A percentile compares a stretch with the other conserved stretches of the same genome.
phyloP scores from a whole-genome alignment of 805 yeast species.

The Yamadazyma kitorensis region DNA sequence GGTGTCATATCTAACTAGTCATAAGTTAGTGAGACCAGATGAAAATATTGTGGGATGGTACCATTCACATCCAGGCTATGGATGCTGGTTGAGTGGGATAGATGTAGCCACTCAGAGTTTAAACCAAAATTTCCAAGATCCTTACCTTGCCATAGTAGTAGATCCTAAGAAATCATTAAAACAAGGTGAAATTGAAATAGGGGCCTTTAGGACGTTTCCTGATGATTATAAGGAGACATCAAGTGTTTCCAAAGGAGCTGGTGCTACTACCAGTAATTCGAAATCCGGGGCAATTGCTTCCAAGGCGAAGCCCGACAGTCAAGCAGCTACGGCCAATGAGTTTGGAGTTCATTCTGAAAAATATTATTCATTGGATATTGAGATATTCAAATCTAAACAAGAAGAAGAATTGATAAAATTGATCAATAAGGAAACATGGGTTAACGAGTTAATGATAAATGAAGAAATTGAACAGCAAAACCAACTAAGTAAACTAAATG shows the following conservation, averaged over 20 bases:
- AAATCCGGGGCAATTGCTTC: too few species aligned
- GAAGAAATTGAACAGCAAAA: constrained; percentile 5
- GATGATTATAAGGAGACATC: constrained; percentile 28
- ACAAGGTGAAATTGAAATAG: constrained; percentile 73
- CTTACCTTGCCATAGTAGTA: constrained; percentile 82
- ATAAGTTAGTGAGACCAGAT: constrained; percentile 34
- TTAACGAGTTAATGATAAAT: constrained; percentile 10
- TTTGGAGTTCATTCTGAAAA: constrained; percentile 68
- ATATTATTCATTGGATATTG: constrained; percentile 66
- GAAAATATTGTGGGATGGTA: constrained; percentile 94
- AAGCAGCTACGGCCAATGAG: constrained; percentile 56
- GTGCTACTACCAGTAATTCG: too few species aligned
- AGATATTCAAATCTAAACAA: constrained; percentile 49
- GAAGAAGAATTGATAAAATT: constrained; percentile 12
- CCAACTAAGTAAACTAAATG: not conserved
- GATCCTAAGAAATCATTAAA: constrained; percentile 72
- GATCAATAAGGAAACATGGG: constrained; percentile 15
- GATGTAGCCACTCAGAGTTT: constrained; percentile 87
- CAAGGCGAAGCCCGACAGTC: too few species aligned
- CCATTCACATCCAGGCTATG: constrained; percentile 95
- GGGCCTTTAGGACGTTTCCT: constrained; percentile 78
- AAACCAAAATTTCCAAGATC: constrained; percentile 88
- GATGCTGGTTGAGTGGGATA: constrained; percentile 92
- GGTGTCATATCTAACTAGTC: constrained; percentile 71
- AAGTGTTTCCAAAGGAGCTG: constrained; percentile 24